Percentiles rank a stretch among this genome's conserved stretches.
phyloP scores from a whole-genome alignment of 768 basidiomycete species.

The Suillus variegatus region DNA sequence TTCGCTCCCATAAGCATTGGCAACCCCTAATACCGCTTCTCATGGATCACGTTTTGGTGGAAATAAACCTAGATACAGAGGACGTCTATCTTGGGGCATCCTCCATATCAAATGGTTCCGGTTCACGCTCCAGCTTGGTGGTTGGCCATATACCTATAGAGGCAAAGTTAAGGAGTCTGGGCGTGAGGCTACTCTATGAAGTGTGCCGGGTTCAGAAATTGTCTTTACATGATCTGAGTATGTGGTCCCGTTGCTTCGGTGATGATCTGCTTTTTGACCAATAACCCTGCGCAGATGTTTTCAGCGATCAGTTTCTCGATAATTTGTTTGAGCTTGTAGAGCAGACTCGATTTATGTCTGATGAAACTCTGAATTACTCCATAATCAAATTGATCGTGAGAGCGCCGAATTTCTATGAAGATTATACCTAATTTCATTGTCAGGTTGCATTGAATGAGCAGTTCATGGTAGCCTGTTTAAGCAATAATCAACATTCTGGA shows the following conservation, averaged over 20 bases:
- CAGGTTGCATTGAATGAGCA: conserved; percentile 96
- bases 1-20: conserved; percentile 85
- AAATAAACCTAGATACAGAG: conserved; percentile 77
- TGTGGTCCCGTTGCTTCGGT: conserved; percentile 28
- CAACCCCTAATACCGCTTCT: conserved; percentile 75
- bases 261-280: conserved; percentile 8
- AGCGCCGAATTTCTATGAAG: conserved; percentile 9
- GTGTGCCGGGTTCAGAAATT: conserved; percentile 90
- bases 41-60: conserved; percentile 83
- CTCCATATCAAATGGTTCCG: conserved; percentile 28
- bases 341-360: conserved; percentile 81
- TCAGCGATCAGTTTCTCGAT: conserved; percentile 83
- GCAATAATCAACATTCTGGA: conserved; percentile 23
- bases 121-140: conserved; percentile 41
- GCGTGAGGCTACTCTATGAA: conserved; percentile 83
- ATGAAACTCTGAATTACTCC: conserved; percentile 93
- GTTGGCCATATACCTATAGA: conserved; percentile 70
- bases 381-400: conserved; percentile 92
- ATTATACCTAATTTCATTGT: conserved; percentile 3
- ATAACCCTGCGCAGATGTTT: conserved; percentile 54
- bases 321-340: conserved; percentile 93
- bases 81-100: conserved; percentile 49
- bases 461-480: conserved; percentile 90
- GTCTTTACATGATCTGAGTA: conserved; percentile 76
- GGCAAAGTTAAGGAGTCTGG: conserved; percentile 72